Conservation (phyloP, 257 asterid genomes). For the Euphrasia confusa region DNA sequence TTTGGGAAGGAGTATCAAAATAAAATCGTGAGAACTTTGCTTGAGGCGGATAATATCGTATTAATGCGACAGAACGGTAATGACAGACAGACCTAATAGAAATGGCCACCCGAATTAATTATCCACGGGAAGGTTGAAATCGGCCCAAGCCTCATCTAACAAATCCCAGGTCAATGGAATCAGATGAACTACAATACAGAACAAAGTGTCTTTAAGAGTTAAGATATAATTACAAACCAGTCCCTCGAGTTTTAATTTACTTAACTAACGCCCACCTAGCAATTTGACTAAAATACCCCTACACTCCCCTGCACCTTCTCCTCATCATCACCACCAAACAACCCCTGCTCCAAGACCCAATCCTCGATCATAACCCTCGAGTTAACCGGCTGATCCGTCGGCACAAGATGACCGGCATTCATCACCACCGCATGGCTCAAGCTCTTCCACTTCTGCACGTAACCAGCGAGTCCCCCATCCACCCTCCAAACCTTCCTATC, state of each 20-base stretch:
- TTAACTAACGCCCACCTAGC: not conserved
- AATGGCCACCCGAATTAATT: no score
- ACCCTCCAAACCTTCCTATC: slow-evolving; percentile 68
- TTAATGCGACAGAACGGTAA: no score
- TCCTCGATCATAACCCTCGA: slow-evolving; percentile 70
- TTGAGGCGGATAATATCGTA: no score
- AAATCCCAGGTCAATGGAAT: no score
- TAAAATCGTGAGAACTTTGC: no score
- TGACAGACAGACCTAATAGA: no score
- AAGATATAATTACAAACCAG: no score
- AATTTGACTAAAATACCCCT: not conserved
- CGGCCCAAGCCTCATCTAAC: no score
- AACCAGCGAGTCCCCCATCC: slow-evolving; percentile 58
- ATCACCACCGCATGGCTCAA: slow-evolving; percentile 60
- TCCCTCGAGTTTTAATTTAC: not conserved
- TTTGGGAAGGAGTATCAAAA: no score
- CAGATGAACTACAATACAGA: no score
- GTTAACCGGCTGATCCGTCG: slow-evolving; percentile 64
- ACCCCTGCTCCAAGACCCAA: slow-evolving; percentile 66
- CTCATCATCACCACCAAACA: slow-evolving; percentile 34
- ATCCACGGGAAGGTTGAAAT: no score
- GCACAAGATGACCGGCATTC: slow-evolving; percentile 85
- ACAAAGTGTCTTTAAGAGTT: no score
- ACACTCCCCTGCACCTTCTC: not conserved
- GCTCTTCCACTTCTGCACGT: slow-evolving; percentile 63